Evolutionary conservation across 495 filamentous ascomycete species (phyloP).

Genomic region (Hypoxylon rickii): DNA sequence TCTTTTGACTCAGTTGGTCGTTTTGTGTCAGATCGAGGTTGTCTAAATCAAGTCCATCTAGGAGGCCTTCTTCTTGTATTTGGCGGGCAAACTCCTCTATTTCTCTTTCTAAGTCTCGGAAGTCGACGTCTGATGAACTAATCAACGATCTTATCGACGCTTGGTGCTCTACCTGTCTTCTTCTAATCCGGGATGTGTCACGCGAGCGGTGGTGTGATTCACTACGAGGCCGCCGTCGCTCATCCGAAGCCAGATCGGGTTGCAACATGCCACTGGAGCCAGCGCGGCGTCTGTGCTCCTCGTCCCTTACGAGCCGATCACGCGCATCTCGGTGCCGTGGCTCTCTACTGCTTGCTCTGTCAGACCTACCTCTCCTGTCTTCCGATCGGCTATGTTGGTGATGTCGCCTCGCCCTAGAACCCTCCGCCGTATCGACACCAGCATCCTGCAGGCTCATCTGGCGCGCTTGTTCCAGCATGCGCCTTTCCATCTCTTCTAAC

Average conservation of each 20-base stretch:
- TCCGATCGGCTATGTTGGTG: conserved; percentile 53
- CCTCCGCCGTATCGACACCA: conserved; percentile 49
- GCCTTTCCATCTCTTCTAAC: conserved; percentile 66
- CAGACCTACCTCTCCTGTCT: conserved; percentile 37
- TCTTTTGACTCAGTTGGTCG: conserved; percentile 84
- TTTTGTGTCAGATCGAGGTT: conserved; percentile 77
- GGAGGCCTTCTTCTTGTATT: conserved; percentile 83
- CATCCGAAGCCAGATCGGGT: conserved; percentile 37
- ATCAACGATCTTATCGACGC: conserved; percentile 82
- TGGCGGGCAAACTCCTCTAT: conserved; percentile 83
- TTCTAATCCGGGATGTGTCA: conserved; percentile 40
- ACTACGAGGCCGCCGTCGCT: conserved; percentile 43
- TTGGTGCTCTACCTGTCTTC: conserved; percentile 78
- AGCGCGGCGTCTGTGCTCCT: conserved; percentile 36
- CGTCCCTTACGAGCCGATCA: conserved; percentile 35
- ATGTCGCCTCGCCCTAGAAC: conserved; percentile 44
- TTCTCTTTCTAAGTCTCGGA: conserved; percentile 67
- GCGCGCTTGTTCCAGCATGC: conserved; percentile 70
- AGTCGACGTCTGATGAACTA: conserved; percentile 73
- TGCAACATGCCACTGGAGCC: conserved; percentile 38
- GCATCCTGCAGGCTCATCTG: conserved; percentile 73
- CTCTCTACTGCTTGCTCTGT: conserved; percentile 42
- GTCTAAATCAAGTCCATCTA: conserved; percentile 84
- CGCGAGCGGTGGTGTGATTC: conserved; percentile 43
- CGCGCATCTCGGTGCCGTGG: conserved; percentile 23